These are phyloP conservation scores for Nicotiana benthamiana DNA, from an alignment of 257 asterid genomes.

Conservation along the genomic window DNA sequence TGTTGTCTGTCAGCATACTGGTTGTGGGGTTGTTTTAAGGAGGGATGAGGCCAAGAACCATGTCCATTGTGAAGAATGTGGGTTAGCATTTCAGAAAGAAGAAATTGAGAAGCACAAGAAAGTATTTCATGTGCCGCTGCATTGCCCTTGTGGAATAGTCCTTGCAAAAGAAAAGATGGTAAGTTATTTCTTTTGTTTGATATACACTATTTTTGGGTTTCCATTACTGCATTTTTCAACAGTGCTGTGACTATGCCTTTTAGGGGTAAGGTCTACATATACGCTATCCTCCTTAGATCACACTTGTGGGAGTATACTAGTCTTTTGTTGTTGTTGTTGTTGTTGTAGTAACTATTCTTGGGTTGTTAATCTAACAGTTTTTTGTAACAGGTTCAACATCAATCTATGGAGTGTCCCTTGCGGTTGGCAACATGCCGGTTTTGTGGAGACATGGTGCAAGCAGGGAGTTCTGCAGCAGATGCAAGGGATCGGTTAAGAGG, in stretches of 20 bases:
- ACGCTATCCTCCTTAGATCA: too few relatives aligned
- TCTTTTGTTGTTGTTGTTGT: background rate
- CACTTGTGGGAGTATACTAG: background rate
- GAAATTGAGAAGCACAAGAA: conserved; percentile 90
- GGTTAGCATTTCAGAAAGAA: conserved; percentile 64
- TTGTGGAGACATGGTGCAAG: conserved; percentile 98
- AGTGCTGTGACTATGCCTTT: too few relatives aligned
- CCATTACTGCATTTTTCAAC: too few relatives aligned
- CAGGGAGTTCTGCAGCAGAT: conserved; percentile 72
- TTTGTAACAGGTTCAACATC: conserved; percentile 68
- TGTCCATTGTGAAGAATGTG: conserved; percentile 81
- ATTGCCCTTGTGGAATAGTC: conserved; percentile 76
- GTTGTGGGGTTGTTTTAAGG: conserved; percentile 85
- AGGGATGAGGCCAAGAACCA: conserved; percentile 69
- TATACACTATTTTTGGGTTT: background rate
- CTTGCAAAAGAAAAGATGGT: conserved; percentile 95
- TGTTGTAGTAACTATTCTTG: background rate
- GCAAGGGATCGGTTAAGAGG: conserved; percentile 82
- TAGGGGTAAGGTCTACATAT: too few relatives aligned
- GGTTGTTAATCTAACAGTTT: background rate
- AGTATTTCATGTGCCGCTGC: conserved; percentile 91
- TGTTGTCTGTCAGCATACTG: conserved; percentile 54
- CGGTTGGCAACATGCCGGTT: conserved; percentile 74
- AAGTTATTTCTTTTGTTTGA: conserved; percentile 4
- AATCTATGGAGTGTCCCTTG: conserved; percentile 62